Percentiles rank a stretch among this genome's conserved stretches.
Conservation (phyloP, 345 rosid genomes). For the Laguncularia racemosa region DNA sequence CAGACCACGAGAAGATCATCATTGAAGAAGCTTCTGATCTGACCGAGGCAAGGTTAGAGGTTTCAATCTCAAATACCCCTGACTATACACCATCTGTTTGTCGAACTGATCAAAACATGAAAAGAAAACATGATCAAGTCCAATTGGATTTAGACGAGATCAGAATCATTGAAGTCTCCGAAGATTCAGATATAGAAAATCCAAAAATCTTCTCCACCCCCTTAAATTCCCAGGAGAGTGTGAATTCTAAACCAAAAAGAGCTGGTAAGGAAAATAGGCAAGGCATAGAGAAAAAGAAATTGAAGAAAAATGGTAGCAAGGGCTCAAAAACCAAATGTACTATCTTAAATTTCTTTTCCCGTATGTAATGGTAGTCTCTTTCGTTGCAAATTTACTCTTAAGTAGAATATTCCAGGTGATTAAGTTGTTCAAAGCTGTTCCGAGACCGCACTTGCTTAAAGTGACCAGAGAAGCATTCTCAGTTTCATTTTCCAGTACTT, state of each 20-base stretch:
- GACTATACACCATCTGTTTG: conserved; percentile 7
- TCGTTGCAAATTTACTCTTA: not conserved
- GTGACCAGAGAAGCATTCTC: no score
- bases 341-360: conserved; percentile 63
- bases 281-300: conserved; percentile 21
- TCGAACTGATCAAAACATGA: conserved; percentile 8
- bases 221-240: conserved; percentile 40
- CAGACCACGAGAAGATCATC: conserved; percentile 5
- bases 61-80: conserved; percentile 11
- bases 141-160: conserved; percentile 11
- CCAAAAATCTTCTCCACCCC: conserved; percentile 6
- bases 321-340: conserved; percentile 25
- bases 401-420: no score
- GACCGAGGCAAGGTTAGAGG: conserved; percentile 15
- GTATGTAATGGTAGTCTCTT: conserved; percentile 15
- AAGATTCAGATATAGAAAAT: conserved; percentile 25
- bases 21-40: conserved; percentile 17
- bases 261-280: conserved; percentile 19
- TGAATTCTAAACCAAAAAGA: conserved; percentile 38
- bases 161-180: conserved; percentile 21
- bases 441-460: no score
- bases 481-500: no score
- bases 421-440: no score
- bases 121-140: conserved; percentile 13
- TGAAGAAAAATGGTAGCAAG: conserved; percentile 20